Conservation (phyloP, 2,329 filamentous ascomycete species). For the Dactylella cylindrospora region DNA sequence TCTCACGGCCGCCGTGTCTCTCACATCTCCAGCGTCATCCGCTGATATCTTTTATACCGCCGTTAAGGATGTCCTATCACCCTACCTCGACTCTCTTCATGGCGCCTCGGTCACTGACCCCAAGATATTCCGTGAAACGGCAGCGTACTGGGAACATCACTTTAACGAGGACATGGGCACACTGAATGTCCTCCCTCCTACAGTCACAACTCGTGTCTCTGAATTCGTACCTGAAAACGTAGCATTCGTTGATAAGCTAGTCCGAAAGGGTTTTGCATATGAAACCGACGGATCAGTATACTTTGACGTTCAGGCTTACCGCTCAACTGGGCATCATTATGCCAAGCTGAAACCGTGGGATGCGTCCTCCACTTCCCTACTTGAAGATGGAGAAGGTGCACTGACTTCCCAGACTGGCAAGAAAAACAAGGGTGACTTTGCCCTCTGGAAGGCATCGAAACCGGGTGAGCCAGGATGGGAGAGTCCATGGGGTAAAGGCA, state of each 20-base stretch:
- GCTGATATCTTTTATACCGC: conserved; percentile 58
- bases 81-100: conserved; percentile 68
- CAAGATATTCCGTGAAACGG: conserved; percentile 82
- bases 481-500: conserved; percentile 80
- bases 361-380: conserved; percentile 76
- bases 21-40: conserved; percentile 50
- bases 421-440: conserved; percentile 78
- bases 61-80: conserved; percentile 70
- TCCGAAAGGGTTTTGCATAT: conserved; percentile 85
- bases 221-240: conserved; percentile 89
- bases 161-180: conserved; percentile 86
- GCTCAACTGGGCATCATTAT: conserved; percentile 80
- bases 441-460: conserved; percentile 90
- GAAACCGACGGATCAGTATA: conserved; percentile 81
- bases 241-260: conserved; percentile 76
- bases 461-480: conserved; percentile 88
- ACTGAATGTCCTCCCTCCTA: conserved; percentile 79
- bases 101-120: conserved; percentile 57
- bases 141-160: conserved; percentile 78
- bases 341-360: conserved; percentile 83
- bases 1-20: conserved; percentile 58
- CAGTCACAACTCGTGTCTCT: conserved; percentile 83
- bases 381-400: conserved; percentile 87
- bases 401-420: conserved; percentile 60
- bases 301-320: conserved; percentile 86